Evolutionary conservation across 2,329 filamentous ascomycete genomes (phyloP).

Genomic region (Calonectria pauciramosa): DNA sequence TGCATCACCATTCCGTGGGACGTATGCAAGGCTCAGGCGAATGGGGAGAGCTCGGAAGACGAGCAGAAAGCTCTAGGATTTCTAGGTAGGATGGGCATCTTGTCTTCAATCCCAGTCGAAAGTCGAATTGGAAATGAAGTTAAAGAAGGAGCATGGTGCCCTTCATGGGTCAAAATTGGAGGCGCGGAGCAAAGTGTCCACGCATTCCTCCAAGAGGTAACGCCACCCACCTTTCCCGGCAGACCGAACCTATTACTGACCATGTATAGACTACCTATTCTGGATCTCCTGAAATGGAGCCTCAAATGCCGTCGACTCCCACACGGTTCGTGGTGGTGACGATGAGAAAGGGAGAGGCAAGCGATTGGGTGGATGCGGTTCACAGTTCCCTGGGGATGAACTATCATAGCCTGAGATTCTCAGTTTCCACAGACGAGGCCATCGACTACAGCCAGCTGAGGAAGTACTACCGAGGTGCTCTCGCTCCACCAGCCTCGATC

Average conservation of each 20-base stretch:
- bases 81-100: constrained; percentile 22
- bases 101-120: constrained; percentile 14
- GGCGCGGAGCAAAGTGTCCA: constrained; percentile 21
- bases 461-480: constrained; percentile 9
- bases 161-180: constrained; percentile 16
- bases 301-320: constrained; percentile 12
- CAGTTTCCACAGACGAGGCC: neutral
- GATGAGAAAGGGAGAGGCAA: constrained; percentile 18
- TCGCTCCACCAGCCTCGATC: neutral
- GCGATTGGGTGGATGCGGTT: constrained; percentile 26
- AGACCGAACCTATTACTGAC: neutral
- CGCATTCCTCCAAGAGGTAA: constrained; percentile 28
- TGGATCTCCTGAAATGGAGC: constrained; percentile 21
- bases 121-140: constrained; percentile 1
- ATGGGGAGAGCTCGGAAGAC: constrained; percentile 3
- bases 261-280: constrained; percentile 15
- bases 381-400: constrained; percentile 23
- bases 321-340: constrained; percentile 27
- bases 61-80: constrained; percentile 19
- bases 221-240: too few species aligned
- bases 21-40: constrained; percentile 10
- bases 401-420: constrained; percentile 14
- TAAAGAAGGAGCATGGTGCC: constrained; percentile 22
- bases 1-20: constrained; percentile 26
- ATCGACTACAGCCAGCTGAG: constrained; percentile 12